Evolutionary conservation across 306 rosid genomes (phyloP).

Genomic region (Quercus parvula): DNA sequence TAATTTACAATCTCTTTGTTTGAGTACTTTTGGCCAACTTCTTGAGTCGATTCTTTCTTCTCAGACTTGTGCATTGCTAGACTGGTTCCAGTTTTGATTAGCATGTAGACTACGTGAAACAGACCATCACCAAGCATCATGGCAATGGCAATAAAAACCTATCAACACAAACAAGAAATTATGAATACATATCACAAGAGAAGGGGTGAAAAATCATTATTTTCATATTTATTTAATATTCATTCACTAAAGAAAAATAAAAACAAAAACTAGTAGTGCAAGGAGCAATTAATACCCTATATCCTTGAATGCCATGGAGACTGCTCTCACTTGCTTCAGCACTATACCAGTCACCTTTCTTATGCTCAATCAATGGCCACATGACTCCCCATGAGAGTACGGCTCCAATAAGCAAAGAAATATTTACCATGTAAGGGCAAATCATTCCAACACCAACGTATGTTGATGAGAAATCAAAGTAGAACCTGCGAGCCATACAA

Average conservation of each 20-base stretch:
- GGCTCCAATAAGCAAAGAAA: slow-evolving; percentile 63
- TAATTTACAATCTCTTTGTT: neutral
- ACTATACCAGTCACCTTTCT: slow-evolving; percentile 65
- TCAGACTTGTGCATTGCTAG: slow-evolving; percentile 15
- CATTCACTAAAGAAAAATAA: neutral
- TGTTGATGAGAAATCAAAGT: slow-evolving; percentile 69
- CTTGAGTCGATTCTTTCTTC: neutral
- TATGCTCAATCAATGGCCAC: slow-evolving; percentile 63
- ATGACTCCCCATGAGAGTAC: slow-evolving; percentile 66
- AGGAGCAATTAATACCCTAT: slow-evolving; percentile 33
- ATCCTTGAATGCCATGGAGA: slow-evolving; percentile 76
- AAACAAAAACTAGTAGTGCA: neutral
- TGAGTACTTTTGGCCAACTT: neutral
- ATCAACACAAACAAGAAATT: neutral
- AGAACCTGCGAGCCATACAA: slow-evolving; percentile 40
- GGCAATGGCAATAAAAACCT: slow-evolving; percentile 64
- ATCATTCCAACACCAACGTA: slow-evolving; percentile 80
- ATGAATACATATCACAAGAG: too few relatives aligned
- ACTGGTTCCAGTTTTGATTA: slow-evolving; percentile 31
- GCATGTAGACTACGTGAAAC: slow-evolving; percentile 58
- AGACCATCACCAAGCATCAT: slow-evolving; percentile 82
- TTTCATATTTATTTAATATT: neutral
- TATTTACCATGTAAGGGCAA: slow-evolving; percentile 60
- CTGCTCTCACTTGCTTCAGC: slow-evolving; percentile 35
- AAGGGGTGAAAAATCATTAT: neutral